A percentile compares a stretch with the other conserved stretches of the same genome.
phyloP scores from a whole-genome alignment of 2,329 filamentous ascomycete species.

The Chaetomiaceae sp. region DNA sequence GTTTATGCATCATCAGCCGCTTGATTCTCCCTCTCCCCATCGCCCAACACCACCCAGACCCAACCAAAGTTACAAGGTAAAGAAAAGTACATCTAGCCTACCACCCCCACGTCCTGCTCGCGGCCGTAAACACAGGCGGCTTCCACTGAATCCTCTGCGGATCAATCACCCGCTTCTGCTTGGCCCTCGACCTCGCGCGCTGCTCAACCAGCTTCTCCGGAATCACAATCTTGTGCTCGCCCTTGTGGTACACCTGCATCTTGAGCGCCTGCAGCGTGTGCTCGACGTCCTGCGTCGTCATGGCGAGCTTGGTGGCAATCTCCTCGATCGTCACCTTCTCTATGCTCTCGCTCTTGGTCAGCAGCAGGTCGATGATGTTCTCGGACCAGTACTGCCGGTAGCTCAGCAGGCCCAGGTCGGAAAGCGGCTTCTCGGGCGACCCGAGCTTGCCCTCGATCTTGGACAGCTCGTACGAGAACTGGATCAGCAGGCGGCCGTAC shows the following conservation, averaged over 20 bases:
- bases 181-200: slow-evolving; percentile 71
- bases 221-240: slow-evolving; percentile 92
- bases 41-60: neutral
- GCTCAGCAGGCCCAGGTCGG: slow-evolving; percentile 85
- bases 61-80: neutral
- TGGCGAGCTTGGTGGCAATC: slow-evolving; percentile 72
- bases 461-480: slow-evolving; percentile 95
- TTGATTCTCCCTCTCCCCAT: neutral
- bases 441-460: slow-evolving; percentile 94
- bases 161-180: slow-evolving; percentile 73
- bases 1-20: neutral
- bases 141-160: slow-evolving; percentile 85
- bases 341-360: slow-evolving; percentile 63
- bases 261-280: slow-evolving; percentile 90
- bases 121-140: slow-evolving; percentile 88
- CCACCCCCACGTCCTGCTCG: slow-evolving; percentile 93
- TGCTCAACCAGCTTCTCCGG: slow-evolving; percentile 77
- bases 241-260: slow-evolving; percentile 94
- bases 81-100: slow-evolving; percentile 45
- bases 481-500: slow-evolving; percentile 87
- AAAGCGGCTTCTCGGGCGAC: slow-evolving; percentile 93
- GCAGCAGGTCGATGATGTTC: slow-evolving; percentile 81
- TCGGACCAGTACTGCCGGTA: slow-evolving; percentile 99
- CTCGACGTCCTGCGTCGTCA: slow-evolving; percentile 97
- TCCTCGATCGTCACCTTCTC: slow-evolving; percentile 80